A percentile compares a stretch with the other conserved stretches of the same genome.
phyloP scores from a whole-genome alignment of 169 alveolate species.

The Eimeria falciformis region DNA sequence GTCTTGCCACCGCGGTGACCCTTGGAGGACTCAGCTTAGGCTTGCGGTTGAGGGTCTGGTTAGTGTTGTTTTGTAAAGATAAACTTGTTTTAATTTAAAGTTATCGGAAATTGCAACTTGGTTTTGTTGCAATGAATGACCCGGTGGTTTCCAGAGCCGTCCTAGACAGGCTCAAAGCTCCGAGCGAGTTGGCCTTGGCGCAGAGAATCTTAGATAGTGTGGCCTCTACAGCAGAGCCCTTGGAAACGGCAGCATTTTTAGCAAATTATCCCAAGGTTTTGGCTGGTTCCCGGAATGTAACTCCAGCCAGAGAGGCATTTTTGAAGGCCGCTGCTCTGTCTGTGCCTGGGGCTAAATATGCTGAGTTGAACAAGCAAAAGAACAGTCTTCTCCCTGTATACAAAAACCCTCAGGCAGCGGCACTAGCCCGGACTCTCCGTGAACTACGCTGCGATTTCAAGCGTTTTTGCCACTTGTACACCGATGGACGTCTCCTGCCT shows the following conservation, averaged over 20 bases:
- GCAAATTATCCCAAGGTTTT: background rate
- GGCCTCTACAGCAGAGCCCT: conserved; percentile 63
- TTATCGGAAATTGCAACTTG: background rate
- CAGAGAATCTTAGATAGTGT: conserved; percentile 43
- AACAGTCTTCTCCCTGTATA: conserved; percentile 32
- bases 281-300: background rate
- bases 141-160: conserved; percentile 56
- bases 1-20: too few relatives aligned
- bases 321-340: conserved; percentile 33
- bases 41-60: too few relatives aligned
- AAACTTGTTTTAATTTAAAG: too few relatives aligned
- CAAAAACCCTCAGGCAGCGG: conserved; percentile 19
- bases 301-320: conserved; percentile 39
- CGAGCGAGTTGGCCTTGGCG: conserved; percentile 60
- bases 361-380: background rate
- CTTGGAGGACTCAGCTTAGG: too few relatives aligned
- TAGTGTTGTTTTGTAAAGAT: too few relatives aligned
- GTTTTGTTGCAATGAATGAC: background rate
- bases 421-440: conserved; percentile 14
- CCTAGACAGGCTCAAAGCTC: conserved; percentile 51
- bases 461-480: conserved; percentile 11
- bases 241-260: conserved; percentile 24
- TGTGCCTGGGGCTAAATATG: conserved; percentile 41
- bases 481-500: conserved; percentile 53
- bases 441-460: conserved; percentile 54